Conservation (phyloP, 75 land plant genomes). For the Selaginella moellendorffii region DNA sequence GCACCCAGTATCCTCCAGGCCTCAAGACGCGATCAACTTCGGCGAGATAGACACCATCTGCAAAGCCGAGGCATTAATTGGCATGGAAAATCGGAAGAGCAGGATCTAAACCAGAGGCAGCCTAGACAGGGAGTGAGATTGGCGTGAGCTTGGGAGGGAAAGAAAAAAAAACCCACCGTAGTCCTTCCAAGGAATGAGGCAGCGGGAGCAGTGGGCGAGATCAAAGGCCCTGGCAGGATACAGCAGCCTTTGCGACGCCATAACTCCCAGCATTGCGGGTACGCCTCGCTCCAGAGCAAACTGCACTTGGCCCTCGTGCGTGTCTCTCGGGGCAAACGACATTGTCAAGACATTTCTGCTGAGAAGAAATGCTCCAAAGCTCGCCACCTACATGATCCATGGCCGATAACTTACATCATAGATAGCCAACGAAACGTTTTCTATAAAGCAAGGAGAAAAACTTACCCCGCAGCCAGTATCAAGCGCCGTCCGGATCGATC, state of each 20-base stretch:
- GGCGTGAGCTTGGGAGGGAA: too few species aligned
- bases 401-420: neutral
- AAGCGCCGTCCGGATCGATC: conserved; percentile 62
- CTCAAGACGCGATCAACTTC: conserved; percentile 88
- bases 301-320: conserved; percentile 61
- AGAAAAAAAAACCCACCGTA: too few species aligned
- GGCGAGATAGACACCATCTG: conserved; percentile 72
- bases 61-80: too few species aligned
- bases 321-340: conserved; percentile 78
- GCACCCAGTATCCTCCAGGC: conserved; percentile 89
- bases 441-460: neutral
- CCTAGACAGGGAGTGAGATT: too few species aligned
- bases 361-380: conserved; percentile 70
- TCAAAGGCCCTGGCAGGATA: conserved; percentile 68
- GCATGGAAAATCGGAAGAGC: too few species aligned
- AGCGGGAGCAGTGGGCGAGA: conserved; percentile 81
- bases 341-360: conserved; percentile 43
- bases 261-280: conserved; percentile 61
- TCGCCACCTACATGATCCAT: conserved; percentile 44
- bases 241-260: conserved; percentile 55
- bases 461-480: conserved; percentile 89
- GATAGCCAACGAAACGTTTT: neutral
- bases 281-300: conserved; percentile 76
- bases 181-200: conserved; percentile 64
- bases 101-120: too few species aligned